Evolutionary conservation across 495 filamentous ascomycete genomes (phyloP), one percentile per base, ranked within the genome.

Genomic region (Xylaria intraflava): DNA sequence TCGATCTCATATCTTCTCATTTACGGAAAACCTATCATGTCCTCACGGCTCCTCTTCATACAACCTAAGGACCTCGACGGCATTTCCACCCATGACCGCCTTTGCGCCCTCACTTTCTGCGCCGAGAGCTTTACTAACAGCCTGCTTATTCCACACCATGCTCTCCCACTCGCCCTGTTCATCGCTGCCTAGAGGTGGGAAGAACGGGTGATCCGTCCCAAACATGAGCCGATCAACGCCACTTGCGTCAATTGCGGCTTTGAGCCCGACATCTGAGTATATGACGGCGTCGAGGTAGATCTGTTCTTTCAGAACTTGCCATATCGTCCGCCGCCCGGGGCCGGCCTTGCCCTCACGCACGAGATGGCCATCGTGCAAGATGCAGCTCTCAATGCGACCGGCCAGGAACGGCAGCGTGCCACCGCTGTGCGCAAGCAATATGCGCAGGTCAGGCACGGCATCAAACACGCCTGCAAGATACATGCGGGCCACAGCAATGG

Each of bases 191-290:
- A 95, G 59, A 1, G 90, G 90, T 29, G 92, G 92, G 69, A 96
- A 97, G 72, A 97, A 97, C 0, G 92, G 92, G 71, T 96, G 89
- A 67, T 96, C 92, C 2, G 89, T 95, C 17, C 88, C 90, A 74
- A 96, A 92, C 62, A 92, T 76, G 26, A 92, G 61, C 57, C 88
- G 75, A 58, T 89, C 85, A 8, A 70, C 70, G 0, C 84, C 84
- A 12, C 77, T 77, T 0, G 78, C 77, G 12, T 79, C 76, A 3
- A 88, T 73, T 0, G 90, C 90, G 3, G 89, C 86, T 61, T 84
- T 83, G 30, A 95, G 60, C 0, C 87, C 88, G 12, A 87, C 83
- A 24, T 81, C 75, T 0, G 82, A 81, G 65, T 95, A 95, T 1
- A 90, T 79, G 0, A 95, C 89, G 0, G 92, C 91, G 71, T 97